Evolutionary conservation across 2,329 filamentous ascomycete genomes (phyloP).

Genomic region (Pseudogymnoascus sp.): DNA sequence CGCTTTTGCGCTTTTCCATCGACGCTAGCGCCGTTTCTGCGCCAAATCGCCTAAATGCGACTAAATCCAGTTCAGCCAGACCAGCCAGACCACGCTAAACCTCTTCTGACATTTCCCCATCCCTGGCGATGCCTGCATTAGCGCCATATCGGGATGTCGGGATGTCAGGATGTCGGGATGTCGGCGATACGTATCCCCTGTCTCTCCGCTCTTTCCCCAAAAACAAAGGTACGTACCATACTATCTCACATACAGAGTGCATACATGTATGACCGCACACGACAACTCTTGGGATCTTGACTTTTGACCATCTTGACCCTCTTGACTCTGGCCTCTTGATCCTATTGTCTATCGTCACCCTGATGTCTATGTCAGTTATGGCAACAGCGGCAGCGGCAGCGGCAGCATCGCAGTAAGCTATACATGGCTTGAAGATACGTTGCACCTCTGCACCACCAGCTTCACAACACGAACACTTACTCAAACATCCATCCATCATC

Average conservation of each 20-base stretch:
- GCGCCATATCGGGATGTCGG: background rate
- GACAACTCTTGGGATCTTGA: background rate
- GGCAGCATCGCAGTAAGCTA: background rate
- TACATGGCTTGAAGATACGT: background rate
- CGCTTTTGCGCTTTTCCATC: slow-evolving; percentile 6
- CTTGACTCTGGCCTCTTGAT: background rate
- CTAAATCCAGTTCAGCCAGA: background rate
- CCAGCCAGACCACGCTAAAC: background rate
- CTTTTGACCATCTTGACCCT: too few relatives aligned
- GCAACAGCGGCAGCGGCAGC: background rate
- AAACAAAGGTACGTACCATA: too few relatives aligned
- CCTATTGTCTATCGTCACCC: background rate
- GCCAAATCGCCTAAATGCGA: slow-evolving; percentile 4
- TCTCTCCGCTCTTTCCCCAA: background rate
- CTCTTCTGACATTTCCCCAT: background rate
- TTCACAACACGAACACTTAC: background rate
- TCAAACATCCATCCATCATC: background rate
- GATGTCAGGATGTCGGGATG: background rate
- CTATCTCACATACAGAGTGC: too few relatives aligned
- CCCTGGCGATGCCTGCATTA: slow-evolving; percentile 4
- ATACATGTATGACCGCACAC: too few relatives aligned
- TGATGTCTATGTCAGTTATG: background rate
- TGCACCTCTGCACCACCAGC: too few relatives aligned
- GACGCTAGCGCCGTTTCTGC: background rate
- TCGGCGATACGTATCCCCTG: background rate